phyloP scores from a whole-genome alignment of 768 basidiomycete species.

The Russula earlei region DNA sequence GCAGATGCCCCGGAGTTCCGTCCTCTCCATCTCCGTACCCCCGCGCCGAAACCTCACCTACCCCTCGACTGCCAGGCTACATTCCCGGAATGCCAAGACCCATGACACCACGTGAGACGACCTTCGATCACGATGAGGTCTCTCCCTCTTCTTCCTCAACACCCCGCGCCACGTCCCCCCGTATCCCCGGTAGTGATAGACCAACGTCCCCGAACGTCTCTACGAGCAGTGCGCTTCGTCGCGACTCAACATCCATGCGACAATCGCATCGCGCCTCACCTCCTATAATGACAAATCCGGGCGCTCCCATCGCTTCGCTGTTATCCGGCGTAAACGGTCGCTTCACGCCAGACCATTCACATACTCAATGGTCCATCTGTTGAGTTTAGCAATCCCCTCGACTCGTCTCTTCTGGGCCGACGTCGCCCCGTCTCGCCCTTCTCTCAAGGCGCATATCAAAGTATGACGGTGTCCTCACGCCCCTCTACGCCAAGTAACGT shows the following conservation, averaged over 20 bases:
- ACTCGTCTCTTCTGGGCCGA: conserved; percentile 45
- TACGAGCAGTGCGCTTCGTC: conserved; percentile 35
- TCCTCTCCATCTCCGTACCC: conserved; percentile 48
- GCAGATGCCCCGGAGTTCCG: conserved; percentile 41
- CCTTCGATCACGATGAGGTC: conserved; percentile 59
- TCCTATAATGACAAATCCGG: conserved; percentile 34
- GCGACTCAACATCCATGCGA: conserved; percentile 42
- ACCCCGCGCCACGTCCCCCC: conserved; percentile 68
- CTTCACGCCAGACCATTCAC: conserved; percentile 43
- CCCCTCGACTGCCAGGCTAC: conserved; percentile 64
- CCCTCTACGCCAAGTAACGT: conserved; percentile 64
- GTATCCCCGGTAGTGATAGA: conserved; percentile 29
- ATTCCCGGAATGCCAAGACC: conserved; percentile 86
- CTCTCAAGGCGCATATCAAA: conserved; percentile 49
- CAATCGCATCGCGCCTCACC: conserved; percentile 40
- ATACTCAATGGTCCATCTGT: conserved; percentile 19
- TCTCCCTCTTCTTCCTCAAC: conserved; percentile 62
- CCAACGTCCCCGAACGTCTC: conserved; percentile 30
- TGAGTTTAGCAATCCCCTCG: conserved; percentile 21
- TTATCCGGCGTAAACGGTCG: conserved; percentile 56
- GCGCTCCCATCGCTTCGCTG: conserved; percentile 23
- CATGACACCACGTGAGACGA: conserved; percentile 74
- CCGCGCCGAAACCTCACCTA: conserved; percentile 43
- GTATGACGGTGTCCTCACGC: conserved; percentile 44
- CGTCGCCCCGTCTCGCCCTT: conserved; percentile 69